Conservation (phyloP, 768 basidiomycete genomes). For the Trametes coccinea region DNA sequence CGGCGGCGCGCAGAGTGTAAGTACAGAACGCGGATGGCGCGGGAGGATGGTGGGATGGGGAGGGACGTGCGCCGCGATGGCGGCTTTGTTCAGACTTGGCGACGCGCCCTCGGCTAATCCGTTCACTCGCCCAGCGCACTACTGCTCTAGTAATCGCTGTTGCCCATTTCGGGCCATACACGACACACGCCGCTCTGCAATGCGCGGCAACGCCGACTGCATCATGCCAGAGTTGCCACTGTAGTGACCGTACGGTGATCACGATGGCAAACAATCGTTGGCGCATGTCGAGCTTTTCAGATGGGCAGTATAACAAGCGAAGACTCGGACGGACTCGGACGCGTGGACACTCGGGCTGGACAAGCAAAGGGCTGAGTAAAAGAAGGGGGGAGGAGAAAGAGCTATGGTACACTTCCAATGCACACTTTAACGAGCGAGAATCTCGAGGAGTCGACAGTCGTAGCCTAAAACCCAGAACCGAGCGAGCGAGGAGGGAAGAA, state of each 20-base stretch:
- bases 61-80: neutral
- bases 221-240: too few species aligned
- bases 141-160: neutral
- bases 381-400: neutral
- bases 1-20: neutral
- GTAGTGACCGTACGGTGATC: too few species aligned
- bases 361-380: too few species aligned
- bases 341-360: too few species aligned
- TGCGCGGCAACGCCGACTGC: too few species aligned
- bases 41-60: neutral
- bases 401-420: constrained; percentile 23
- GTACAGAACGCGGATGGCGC: neutral
- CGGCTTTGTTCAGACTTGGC: neutral
- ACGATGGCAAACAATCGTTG: too few species aligned
- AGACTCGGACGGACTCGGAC: too few species aligned
- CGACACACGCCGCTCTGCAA: neutral
- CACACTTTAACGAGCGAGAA: constrained; percentile 10
- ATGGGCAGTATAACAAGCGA: neutral
- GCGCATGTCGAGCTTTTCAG: neutral
- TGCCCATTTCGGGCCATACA: constrained; percentile 4
- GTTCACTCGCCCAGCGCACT: too few species aligned
- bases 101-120: neutral
- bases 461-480: constrained; percentile 20
- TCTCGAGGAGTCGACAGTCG: neutral
- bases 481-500: neutral